Conservation (phyloP, 805 yeast genomes). For the Scheffersomyces spartinae region DNA sequence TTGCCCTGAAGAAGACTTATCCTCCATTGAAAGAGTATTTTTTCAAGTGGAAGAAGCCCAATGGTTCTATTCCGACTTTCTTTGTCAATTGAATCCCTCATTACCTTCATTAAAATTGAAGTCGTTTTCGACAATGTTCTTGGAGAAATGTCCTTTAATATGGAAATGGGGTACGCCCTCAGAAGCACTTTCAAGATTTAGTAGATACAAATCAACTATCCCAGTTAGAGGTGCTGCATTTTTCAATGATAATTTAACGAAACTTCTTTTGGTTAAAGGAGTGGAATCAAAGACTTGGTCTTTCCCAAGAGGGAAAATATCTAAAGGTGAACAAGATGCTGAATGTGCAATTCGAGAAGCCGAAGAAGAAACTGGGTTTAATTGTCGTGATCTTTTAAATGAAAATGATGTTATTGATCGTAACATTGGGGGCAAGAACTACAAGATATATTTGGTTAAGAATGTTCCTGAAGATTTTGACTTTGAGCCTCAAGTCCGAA, state of each 20-base stretch:
- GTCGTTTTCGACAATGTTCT: constrained; percentile 55
- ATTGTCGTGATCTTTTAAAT: constrained; percentile 55
- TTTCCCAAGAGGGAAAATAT: constrained; percentile 93
- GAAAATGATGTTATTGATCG: constrained; percentile 72
- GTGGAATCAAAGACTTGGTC: constrained; percentile 78
- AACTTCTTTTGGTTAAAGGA: constrained; percentile 73
- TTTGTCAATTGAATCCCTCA: constrained; percentile 57
- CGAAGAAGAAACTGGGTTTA: constrained; percentile 88
- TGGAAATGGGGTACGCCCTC: constrained; percentile 83
- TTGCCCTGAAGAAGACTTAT: constrained; percentile 83
- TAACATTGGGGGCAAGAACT: constrained; percentile 72
- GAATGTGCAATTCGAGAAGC: constrained; percentile 89
- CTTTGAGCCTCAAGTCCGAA: constrained; percentile 77
- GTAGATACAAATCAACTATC: constrained; percentile 74
- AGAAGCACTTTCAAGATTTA: constrained; percentile 68
- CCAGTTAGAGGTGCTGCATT: constrained; percentile 97
- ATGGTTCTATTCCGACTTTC: constrained; percentile 90
- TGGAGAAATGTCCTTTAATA: constrained; percentile 59
- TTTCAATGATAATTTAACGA: constrained; percentile 57
- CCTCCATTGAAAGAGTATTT: constrained; percentile 68
- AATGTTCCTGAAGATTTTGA: constrained; percentile 65
- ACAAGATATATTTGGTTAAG: constrained; percentile 65
- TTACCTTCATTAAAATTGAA: constrained; percentile 74
- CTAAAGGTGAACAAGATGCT: constrained; percentile 81
- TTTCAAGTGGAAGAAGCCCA: constrained; percentile 97